Percentiles rank a stretch among this genome's conserved stretches.
phyloP scores from a whole-genome alignment of 148 eudicot species.

The Silene conica region DNA sequence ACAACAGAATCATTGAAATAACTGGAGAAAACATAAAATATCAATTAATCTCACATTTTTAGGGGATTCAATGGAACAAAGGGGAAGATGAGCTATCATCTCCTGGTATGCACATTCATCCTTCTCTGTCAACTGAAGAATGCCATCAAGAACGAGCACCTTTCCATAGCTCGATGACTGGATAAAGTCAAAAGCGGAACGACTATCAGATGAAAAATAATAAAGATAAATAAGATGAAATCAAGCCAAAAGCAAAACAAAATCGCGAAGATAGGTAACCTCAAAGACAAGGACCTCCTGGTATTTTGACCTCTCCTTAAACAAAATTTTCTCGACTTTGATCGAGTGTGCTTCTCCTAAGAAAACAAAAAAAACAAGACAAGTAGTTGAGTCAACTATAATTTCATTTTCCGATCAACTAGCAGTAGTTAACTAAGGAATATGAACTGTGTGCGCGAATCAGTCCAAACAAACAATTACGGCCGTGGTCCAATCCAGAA shows the following conservation, averaged over 20 bases:
- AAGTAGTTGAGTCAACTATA: background rate
- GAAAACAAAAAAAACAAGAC: constrained; percentile 2
- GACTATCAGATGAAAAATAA: background rate
- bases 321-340: constrained; percentile 69
- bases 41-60: constrained; percentile 44
- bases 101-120: constrained; percentile 97
- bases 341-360: constrained; percentile 92
- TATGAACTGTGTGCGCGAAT: too few relatives aligned
- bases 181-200: constrained; percentile 17
- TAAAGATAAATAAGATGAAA: background rate
- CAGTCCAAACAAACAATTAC: too few relatives aligned
- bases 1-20: background rate
- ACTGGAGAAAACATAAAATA: background rate
- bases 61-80: constrained; percentile 81
- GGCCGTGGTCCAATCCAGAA: too few relatives aligned
- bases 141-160: constrained; percentile 94
- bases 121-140: constrained; percentile 85
- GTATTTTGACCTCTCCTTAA: constrained; percentile 61
- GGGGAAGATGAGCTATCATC: constrained; percentile 95
- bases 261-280: constrained; percentile 35
- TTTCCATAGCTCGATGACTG: constrained; percentile 79
- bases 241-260: background rate
- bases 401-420: background rate
- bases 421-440: too few relatives aligned
- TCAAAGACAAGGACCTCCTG: constrained; percentile 92